Percentiles rank a stretch among this genome's conserved stretches.
Evolutionary conservation across 495 filamentous ascomycete species (phyloP).

Genomic region (Stereocaulon alpinum): DNA sequence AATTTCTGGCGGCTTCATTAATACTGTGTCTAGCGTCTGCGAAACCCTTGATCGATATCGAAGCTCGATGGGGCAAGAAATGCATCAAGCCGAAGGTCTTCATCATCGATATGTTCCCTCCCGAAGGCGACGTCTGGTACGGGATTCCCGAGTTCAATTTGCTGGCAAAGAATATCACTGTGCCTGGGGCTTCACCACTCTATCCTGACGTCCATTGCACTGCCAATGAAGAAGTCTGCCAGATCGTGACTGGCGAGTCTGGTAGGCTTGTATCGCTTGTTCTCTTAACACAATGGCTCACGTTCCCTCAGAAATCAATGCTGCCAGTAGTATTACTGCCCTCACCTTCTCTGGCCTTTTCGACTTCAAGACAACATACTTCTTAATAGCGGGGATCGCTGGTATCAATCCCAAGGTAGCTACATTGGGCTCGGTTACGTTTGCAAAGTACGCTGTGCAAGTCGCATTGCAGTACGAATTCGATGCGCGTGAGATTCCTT

Average conservation of each 20-base stretch:
- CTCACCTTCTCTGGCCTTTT: slow-evolving; percentile 51
- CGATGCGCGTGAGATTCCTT: slow-evolving; percentile 57
- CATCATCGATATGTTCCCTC: slow-evolving; percentile 61
- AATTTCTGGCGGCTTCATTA: slow-evolving; percentile 9
- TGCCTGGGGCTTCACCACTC: slow-evolving; percentile 55
- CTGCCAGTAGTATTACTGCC: slow-evolving; percentile 50
- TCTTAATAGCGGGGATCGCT: slow-evolving; percentile 61
- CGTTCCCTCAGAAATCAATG: slow-evolving; percentile 54
- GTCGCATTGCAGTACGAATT: slow-evolving; percentile 68
- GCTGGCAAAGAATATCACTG: slow-evolving; percentile 51
- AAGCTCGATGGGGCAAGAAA: slow-evolving; percentile 8
- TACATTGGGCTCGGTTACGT: slow-evolving; percentile 52
- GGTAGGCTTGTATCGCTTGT: slow-evolving; percentile 7
- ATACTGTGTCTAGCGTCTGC: slow-evolving; percentile 1
- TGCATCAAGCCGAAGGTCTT: slow-evolving; percentile 49
- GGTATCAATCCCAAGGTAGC: slow-evolving; percentile 58
- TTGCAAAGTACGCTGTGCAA: slow-evolving; percentile 59
- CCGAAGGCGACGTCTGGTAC: slow-evolving; percentile 61
- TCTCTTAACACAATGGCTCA: background rate
- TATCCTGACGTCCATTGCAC: slow-evolving; percentile 58
- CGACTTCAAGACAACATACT: slow-evolving; percentile 57
- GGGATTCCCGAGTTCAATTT: slow-evolving; percentile 50
- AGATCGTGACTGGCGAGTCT: slow-evolving; percentile 45
- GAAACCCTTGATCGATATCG: slow-evolving; percentile 6
- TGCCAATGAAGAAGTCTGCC: slow-evolving; percentile 46